Evolutionary conservation across 2,329 filamentous ascomycete genomes (phyloP), one percentile per base, ranked within the genome.

Genomic region (Penicillium vulpinum): DNA sequence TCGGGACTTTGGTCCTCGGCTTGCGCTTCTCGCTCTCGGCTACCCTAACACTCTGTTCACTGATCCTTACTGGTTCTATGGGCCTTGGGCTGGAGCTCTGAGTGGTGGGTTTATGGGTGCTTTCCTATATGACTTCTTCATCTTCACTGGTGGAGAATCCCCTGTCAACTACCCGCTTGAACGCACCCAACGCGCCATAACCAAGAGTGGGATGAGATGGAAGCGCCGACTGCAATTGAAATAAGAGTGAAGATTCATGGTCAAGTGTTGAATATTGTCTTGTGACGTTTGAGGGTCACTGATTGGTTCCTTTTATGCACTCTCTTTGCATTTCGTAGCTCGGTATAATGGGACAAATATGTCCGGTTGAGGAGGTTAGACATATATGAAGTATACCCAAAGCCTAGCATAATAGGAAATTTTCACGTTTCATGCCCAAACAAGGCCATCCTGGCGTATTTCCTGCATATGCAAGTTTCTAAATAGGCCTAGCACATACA

Each of bases 91-190:
- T 3, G 78, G 69, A 11, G 73, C 75, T 0, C 54, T 75, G 21
- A 59, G 59, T 43, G 80, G 75, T 11, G 73, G 71, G 26, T 72
- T 79, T 26, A 68, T 77, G 39, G 78, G 79, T 0, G 79, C 69
- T 9, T 79, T 81, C 59, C 67, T 82, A 57, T 83, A 83, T 66
- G 81, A 83, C 65, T 73, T 77, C 59, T 77, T 75, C 61, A 81
- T 78, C 60, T 83, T 82, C 62, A 78, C 77, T 0, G 77, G 78
- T 5, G 80, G 79, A 0, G 80, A 82, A 63, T 78, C 74, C 41
- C 81, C 80, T 15, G 78, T 81, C 54, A 83, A 80, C 67, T 79
- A 83, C 68, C 78, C 77, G 3, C 76, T 78, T 26, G 72, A 72
- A 58, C 69, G 76, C 45, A 77, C 75, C 8, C 68, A 74, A 63